Percentiles rank a stretch among this genome's conserved stretches.
Conservation (phyloP, 106 monocot species). For the Dendrobium huoshanense region DNA sequence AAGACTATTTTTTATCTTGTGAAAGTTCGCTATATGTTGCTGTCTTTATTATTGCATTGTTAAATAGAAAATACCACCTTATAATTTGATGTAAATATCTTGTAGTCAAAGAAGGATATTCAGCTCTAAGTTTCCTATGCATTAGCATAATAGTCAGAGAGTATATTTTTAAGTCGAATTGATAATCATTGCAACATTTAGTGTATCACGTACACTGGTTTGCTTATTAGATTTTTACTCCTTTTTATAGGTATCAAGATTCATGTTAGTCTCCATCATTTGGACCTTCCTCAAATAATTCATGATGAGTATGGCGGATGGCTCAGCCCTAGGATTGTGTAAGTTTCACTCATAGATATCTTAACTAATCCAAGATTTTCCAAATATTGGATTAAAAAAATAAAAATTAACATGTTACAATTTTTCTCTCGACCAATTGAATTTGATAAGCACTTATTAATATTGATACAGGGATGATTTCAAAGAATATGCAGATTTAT, state of each 20-base stretch:
- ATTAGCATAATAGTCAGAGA: background rate
- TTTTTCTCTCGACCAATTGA: no score
- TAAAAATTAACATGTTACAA: no score
- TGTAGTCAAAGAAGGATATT: background rate
- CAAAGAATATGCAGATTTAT: constrained; percentile 54
- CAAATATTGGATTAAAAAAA: no score
- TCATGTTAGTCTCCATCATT: constrained; percentile 51
- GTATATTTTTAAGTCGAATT: background rate
- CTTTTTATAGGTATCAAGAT: constrained; percentile 49
- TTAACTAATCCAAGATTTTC: background rate
- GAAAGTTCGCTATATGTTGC: background rate
- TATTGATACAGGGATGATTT: constrained; percentile 49
- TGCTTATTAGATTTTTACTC: background rate
- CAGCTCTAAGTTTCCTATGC: background rate
- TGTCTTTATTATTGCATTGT: background rate
- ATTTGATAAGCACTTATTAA: background rate
- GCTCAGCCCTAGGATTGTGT: constrained; percentile 70
- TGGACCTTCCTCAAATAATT: constrained; percentile 61
- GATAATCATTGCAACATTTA: background rate
- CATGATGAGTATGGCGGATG: constrained; percentile 74
- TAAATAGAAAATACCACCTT: background rate
- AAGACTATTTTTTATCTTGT: background rate
- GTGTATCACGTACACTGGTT: background rate
- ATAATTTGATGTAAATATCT: background rate
- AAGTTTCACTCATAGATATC: background rate